Evolutionary conservation across 345 rosid genomes (phyloP), one percentile per base, ranked within the genome.

Genomic region (Rubroshorea leprosula): DNA sequence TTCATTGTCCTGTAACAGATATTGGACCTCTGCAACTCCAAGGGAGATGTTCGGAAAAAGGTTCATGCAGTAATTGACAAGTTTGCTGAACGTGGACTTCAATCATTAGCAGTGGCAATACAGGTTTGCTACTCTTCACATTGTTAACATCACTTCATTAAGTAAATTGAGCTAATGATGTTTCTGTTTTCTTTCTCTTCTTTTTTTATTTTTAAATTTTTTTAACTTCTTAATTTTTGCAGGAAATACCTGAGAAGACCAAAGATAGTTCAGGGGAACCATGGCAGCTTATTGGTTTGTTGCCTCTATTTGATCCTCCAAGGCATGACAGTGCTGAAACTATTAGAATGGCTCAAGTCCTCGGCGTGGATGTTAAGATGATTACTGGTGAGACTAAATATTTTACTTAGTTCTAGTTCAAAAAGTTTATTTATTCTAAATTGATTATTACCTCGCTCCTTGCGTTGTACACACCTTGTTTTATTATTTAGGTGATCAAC

Each of bases 321-420:
- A 83, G 97, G 75, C 97, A 90, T 64, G 97, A 90, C 50, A 90
- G 97, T 73, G 96, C 97, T 16, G 97, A 90, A 75, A 87, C 97
- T 53, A 87, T 90, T 51, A 80, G 89, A 73, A 85, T 86, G 68
- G 97, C 97, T 54, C 81, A 87, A 53, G 76, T 83, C 72, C 91
- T 89, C 21, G 97, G 97, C 24, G 91, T 89, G 57, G 86, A 84
- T 66, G 97, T 89, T 44, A 89, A 89, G 75, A 89, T 89, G 97
- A 89, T 89, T 65, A 86, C 91, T 1, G 97, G 97, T 89, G 72
- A 45, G 19, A 46, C 21, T 6, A 38, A 43, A 12, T 22, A 16
- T 20, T 51, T 38, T 23, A 53, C 29, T 23, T 19, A 46, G 51
- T 18, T 21, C n/a, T 26, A n/a, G n/a, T n/a, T n/a, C n/a, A n/a